Evolutionary conservation across 768 basidiomycete genomes (phyloP), one percentile per base, ranked within the genome.

Genomic region (Mycena epipterygia): DNA sequence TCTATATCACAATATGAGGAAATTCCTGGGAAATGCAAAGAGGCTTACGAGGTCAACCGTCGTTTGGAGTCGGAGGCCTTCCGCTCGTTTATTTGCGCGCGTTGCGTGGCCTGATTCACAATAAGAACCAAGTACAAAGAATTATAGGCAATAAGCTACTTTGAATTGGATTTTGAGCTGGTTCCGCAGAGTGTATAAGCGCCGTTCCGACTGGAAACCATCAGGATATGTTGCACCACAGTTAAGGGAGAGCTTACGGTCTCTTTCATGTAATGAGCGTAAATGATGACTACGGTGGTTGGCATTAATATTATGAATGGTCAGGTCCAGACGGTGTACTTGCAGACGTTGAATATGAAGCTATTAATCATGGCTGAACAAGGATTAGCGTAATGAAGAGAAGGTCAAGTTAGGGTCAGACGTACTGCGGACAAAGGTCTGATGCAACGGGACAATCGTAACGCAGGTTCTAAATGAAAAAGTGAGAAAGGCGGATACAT

Each of bases 31-130:
- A 39, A 25, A 14, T 30, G 30, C 11, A 30, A 12, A 35, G 77
- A n/a, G 72, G 87, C 89, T 82, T 86, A 89, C 92, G 93, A 91
- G 73, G 93, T 94, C 29, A 94, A 84, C 21, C 93, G 88, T 25
- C 92, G 87, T 78, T 96, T 97, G 7, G 93, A 94, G 72, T 96
- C 96, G 7, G 91, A 89, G 79, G 89, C 89, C 67, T 88, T 89
- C 55, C 89, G 85, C 78, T 94, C 93, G 72, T 93, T 91, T 51
- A 94, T 85, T 78, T 95, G 93, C 8, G 93, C 93, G 58, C 89
- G 85, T 86, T 93, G 86, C 74, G 91, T 88, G 82, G 93, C 87
- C 78, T 89, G 76, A 83, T 84, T 51, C 35, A 87, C 79, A 73
- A 85, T 84, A 12, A 59, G 53, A 17, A 29, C 17, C 9, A 16